Evolutionary conservation across 1,139 yeast species (phyloP).

Genomic region (Suhomyces ambrosiae): DNA sequence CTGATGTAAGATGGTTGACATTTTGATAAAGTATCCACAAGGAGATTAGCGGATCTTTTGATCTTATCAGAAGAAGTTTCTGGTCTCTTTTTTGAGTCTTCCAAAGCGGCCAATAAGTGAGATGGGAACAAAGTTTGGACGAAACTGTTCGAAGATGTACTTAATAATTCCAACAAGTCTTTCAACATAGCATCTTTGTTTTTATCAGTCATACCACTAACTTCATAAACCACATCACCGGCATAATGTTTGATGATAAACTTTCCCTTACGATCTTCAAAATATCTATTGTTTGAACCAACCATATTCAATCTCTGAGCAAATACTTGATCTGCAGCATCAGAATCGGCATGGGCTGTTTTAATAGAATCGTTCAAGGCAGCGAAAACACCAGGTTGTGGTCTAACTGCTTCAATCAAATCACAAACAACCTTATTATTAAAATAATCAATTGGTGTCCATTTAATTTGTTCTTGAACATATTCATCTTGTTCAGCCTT

Average conservation of each 20-base stretch:
- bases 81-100: conserved; percentile 79
- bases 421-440: conserved; percentile 97
- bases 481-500: conserved; percentile 98
- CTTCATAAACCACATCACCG: conserved; percentile 95
- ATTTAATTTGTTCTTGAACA: conserved; percentile 89
- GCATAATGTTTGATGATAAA: conserved; percentile 96
- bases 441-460: conserved; percentile 98
- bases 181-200: conserved; percentile 93
- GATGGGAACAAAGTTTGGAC: conserved; percentile 74
- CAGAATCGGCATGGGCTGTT: conserved; percentile 97
- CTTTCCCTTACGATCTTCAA: conserved; percentile 85
- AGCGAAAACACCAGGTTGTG: conserved; percentile 92
- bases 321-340: conserved; percentile 96
- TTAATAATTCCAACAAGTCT: conserved; percentile 78
- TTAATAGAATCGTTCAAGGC: conserved; percentile 97
- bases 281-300: conserved; percentile 74
- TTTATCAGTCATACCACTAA: conserved; percentile 91
- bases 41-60: conserved; percentile 84
- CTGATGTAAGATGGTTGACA: conserved; percentile 95
- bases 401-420: conserved; percentile 88
- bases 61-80: conserved; percentile 98
- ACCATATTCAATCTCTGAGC: conserved; percentile 90
- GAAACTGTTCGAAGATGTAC: conserved; percentile 71
- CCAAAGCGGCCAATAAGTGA: conserved; percentile 54
- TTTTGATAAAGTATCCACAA: conserved; percentile 85